phyloP scores from a whole-genome alignment of 2,329 filamentous ascomycete genomes.

The Trichoderma pleuroti region DNA sequence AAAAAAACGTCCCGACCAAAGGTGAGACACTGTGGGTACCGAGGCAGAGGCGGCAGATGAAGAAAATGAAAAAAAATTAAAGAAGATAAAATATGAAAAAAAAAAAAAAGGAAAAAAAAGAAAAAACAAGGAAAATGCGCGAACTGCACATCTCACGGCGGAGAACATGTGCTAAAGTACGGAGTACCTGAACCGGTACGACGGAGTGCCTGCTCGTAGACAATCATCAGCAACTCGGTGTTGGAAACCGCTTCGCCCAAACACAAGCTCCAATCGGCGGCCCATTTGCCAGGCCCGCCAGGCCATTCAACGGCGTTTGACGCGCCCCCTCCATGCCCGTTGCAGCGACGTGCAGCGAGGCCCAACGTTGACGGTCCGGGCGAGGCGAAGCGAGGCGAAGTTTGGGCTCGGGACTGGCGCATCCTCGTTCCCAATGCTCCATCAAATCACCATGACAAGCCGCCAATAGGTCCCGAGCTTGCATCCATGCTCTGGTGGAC shows the following conservation, averaged over 20 bases:
- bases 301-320: slow-evolving; percentile 15
- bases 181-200: not conserved
- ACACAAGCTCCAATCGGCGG: slow-evolving; percentile 10
- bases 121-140: not conserved
- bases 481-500: not conserved
- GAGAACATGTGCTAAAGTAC: not conserved
- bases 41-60: not conserved
- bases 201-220: not conserved
- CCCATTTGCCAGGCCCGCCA: slow-evolving; percentile 9
- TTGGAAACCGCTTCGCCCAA: slow-evolving; percentile 14
- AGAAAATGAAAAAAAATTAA: not conserved
- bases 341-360: slow-evolving; percentile 19
- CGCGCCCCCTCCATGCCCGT: slow-evolving; percentile 8
- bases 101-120: not conserved
- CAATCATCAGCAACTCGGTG: slow-evolving; percentile 5
- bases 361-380: slow-evolving; percentile 10
- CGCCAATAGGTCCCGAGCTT: not conserved
- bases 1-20: not conserved
- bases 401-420: slow-evolving; percentile 15
- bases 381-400: slow-evolving; percentile 14
- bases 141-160: not conserved
- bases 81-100: not conserved
- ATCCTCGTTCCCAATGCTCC: not conserved
- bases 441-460: slow-evolving; percentile 1
- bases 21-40: slow-evolving; percentile 1